Evolutionary conservation across 2,329 filamentous ascomycete species (phyloP), one percentile per base, ranked within the genome.

Genomic region (Arthrinium phaeospermum): DNA sequence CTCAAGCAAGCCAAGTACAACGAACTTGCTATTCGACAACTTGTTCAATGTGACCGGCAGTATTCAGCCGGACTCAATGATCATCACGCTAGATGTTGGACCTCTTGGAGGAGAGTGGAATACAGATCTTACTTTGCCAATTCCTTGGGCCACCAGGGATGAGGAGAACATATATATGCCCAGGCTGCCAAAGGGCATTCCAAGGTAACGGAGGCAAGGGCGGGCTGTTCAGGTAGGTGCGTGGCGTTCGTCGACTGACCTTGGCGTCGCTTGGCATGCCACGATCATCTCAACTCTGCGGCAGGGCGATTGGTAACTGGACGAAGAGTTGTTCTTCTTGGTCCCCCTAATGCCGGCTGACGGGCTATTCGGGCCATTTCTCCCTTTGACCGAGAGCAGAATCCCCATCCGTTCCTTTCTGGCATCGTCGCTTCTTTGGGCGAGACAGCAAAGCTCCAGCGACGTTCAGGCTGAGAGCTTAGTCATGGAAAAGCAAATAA

Each of bases 201-300:
- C 34, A 64, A 64, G 57, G 41, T 64, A n/a, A 24, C 34, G 57
- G 34, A 64, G 34, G 30, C 57, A 64, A 41, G 34, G 57, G 34
- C 57, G 57, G 57, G 57, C 57, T 41, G 57, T 37, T 64, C 57
- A 64, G 57, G 8, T 41, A n/a, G 57, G 57, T 64, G 57, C 13
- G 57, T 64, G 57, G 57, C 34, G 57, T 64, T 64, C 34, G 19
- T 64, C 41, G 34, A 41, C 22, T 41, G 34, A 64, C 57, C 57
- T 64, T 64, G 57, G 57, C 57, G 57, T 37, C 57, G 57, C 67
- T 68, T 68, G 67, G 67, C 67, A 30, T 27, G 67, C 67, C 67
- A 68, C 67, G 34, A 41, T 24, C 57, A 64, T 64, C 57, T 64
- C 34, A 14, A 68, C 41, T 47, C 13, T 68, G 41, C 41, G 46